These are phyloP conservation scores for Neotropicomus parvogracilis DNA, from an alignment of 1,284 basidiomycete species.

Conservation along the genomic window DNA sequence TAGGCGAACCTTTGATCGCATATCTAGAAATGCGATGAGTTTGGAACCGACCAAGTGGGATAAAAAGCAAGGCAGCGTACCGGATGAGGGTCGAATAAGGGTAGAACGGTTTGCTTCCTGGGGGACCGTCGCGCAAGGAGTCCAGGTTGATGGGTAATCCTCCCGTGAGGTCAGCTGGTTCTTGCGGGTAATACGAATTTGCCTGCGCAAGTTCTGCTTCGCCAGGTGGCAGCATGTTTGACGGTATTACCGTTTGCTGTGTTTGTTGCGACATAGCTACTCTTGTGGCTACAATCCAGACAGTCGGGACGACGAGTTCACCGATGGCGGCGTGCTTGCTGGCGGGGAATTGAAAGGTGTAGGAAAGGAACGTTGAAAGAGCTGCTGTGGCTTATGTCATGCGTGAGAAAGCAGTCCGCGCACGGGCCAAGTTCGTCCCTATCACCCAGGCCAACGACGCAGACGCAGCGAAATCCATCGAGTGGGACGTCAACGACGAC, in stretches of 20 bases:
- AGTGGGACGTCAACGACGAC: conserved; percentile 20
- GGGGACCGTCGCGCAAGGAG: conserved; percentile 75
- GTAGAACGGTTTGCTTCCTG: conserved; percentile 81
- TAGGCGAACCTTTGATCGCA: conserved; percentile 83
- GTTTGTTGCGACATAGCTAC: conserved; percentile 37
- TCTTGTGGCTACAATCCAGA: conserved; percentile 6
- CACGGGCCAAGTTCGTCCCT: conserved; percentile 34
- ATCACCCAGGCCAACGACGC: conserved; percentile 23
- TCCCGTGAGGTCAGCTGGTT: conserved; percentile 70
- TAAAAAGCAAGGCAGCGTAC: conserved; percentile 41
- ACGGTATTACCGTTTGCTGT: conserved; percentile 43
- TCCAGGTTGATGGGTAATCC: conserved; percentile 80
- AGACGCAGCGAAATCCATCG: conserved; percentile 16
- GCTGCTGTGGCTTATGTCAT: conserved; percentile 39
- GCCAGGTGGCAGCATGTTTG: conserved; percentile 39
- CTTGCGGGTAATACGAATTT: conserved; percentile 67
- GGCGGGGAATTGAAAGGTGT: conserved; percentile 27
- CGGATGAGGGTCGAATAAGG: conserved; percentile 83
- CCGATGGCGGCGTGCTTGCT: conserved; percentile 28
- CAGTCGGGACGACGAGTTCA: conserved; percentile 8
- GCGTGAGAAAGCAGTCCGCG: conserved; percentile 36
- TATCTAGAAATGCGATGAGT: conserved; percentile 47
- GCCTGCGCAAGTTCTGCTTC: conserved; percentile 47
- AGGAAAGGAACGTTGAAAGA: conserved; percentile 36
- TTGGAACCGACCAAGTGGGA: not conserved